Conservation (phyloP, 345 rosid species). For the Moricandia arvensis region DNA sequence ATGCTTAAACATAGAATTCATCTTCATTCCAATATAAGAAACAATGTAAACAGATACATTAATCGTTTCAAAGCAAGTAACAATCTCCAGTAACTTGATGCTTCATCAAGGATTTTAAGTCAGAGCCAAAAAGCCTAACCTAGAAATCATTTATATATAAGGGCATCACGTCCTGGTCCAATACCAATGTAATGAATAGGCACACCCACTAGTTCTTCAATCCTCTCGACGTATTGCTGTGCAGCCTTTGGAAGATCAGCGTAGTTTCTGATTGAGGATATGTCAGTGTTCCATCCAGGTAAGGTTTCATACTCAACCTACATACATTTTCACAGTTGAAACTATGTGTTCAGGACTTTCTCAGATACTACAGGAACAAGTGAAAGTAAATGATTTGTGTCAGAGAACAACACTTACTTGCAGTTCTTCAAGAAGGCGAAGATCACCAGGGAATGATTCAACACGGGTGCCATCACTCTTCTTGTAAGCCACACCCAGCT, state of each 20-base stretch:
- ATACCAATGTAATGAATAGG: slow-evolving; percentile 85
- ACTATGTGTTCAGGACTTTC: too few relatives aligned
- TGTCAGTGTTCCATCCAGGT: slow-evolving; percentile 89
- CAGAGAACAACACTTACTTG: slow-evolving; percentile 43
- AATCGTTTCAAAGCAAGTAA: slow-evolving; percentile 21
- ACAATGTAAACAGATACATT: slow-evolving; percentile 42
- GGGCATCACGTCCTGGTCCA: slow-evolving; percentile 94
- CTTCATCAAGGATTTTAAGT: slow-evolving; percentile 14
- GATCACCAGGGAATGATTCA: slow-evolving; percentile 86
- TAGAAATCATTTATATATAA: slow-evolving; percentile 60
- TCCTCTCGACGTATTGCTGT: slow-evolving; percentile 72
- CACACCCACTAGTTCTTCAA: slow-evolving; percentile 84
- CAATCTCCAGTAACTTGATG: slow-evolving; percentile 20
- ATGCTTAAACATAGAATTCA: slow-evolving; percentile 18
- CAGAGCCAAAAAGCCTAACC: slow-evolving; percentile 26
- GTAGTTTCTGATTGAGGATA: slow-evolving; percentile 72
- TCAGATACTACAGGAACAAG: too few relatives aligned
- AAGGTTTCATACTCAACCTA: slow-evolving; percentile 92
- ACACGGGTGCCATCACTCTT: slow-evolving; percentile 67
- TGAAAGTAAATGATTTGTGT: too few relatives aligned
- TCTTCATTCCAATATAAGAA: slow-evolving; percentile 26
- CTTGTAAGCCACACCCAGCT: slow-evolving; percentile 76
- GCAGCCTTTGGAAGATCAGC: slow-evolving; percentile 87
- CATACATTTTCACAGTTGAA: too few relatives aligned
- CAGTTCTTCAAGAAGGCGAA: slow-evolving; percentile 72